A percentile compares a stretch with the other conserved stretches of the same genome.
Conservation (phyloP, 2,329 filamentous ascomycete species). For the Aspergillus jensenii region DNA sequence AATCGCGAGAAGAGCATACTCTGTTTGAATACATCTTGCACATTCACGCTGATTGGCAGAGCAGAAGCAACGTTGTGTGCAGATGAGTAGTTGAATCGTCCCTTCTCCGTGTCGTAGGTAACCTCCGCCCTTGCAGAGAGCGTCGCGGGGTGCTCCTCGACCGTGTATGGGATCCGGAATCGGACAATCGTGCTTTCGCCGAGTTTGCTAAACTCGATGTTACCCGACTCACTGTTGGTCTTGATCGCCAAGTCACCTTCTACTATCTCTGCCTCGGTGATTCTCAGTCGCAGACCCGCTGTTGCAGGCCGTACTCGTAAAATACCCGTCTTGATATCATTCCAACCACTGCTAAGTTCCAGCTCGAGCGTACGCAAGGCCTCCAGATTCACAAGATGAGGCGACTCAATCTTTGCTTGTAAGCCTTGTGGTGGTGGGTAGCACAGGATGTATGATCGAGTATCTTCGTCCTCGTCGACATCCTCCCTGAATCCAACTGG, state of each 20-base stretch:
- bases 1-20: slow-evolving; percentile 81
- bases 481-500: slow-evolving; percentile 37
- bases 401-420: slow-evolving; percentile 64
- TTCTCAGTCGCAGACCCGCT: slow-evolving; percentile 59
- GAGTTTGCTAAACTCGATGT: slow-evolving; percentile 44
- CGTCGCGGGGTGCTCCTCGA: slow-evolving; percentile 72
- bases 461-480: slow-evolving; percentile 44
- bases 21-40: slow-evolving; percentile 93
- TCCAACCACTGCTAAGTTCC: slow-evolving; percentile 71
- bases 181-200: slow-evolving; percentile 30
- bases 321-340: slow-evolving; percentile 55
- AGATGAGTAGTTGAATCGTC: slow-evolving; percentile 64
- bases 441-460: slow-evolving; percentile 64
- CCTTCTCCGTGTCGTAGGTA: slow-evolving; percentile 67
- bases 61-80: slow-evolving; percentile 67
- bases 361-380: slow-evolving; percentile 76
- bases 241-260: slow-evolving; percentile 43
- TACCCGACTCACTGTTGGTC: slow-evolving; percentile 46
- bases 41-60: slow-evolving; percentile 87
- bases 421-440: slow-evolving; percentile 71
- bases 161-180: slow-evolving; percentile 73
- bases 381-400: slow-evolving; percentile 75
- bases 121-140: slow-evolving; percentile 76
- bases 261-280: slow-evolving; percentile 49
- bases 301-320: slow-evolving; percentile 59